Evolutionary conservation across 2,329 filamentous ascomycete species (phyloP).

Genomic region (Epichloe baconii): DNA sequence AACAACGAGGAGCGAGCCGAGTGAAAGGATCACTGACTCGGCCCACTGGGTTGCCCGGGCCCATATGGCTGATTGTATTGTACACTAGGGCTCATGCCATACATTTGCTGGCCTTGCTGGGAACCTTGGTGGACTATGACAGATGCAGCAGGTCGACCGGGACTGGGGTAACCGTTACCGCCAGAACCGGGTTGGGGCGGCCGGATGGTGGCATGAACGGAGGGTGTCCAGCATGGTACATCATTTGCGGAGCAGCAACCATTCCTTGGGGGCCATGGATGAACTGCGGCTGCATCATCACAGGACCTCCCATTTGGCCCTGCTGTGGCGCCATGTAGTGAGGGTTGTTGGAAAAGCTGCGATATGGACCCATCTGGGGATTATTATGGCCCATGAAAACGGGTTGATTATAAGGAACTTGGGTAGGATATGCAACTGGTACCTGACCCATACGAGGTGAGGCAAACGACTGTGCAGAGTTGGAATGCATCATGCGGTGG

Average conservation of each 20-base stretch:
- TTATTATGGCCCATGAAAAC: constrained; percentile 59
- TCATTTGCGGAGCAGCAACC: constrained; percentile 61
- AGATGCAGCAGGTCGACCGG: constrained; percentile 61
- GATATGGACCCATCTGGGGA: constrained; percentile 56
- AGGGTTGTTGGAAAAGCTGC: constrained; percentile 55
- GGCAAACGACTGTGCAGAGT: constrained; percentile 70
- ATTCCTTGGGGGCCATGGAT: constrained; percentile 61
- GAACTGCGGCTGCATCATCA: constrained; percentile 76
- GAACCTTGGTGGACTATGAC: constrained; percentile 95
- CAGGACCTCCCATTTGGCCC: constrained; percentile 57
- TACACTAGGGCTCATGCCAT: constrained; percentile 62
- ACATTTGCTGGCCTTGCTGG: constrained; percentile 73
- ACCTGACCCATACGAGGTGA: constrained; percentile 67
- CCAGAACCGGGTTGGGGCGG: constrained; percentile 49
- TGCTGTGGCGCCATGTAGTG: constrained; percentile 63
- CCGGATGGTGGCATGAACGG: constrained; percentile 50
- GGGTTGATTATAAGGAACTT: constrained; percentile 59
- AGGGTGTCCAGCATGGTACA: constrained; percentile 57
- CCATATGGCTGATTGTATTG: constrained; percentile 65
- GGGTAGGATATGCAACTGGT: constrained; percentile 56
- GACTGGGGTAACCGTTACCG: constrained; percentile 75
- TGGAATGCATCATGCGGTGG: constrained; percentile 79
- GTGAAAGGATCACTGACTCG: constrained; percentile 47
- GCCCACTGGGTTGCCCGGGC: constrained; percentile 51
- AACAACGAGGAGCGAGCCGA: not conserved